phyloP scores from a whole-genome alignment of 345 rosid genomes.

The Citrus sinensis region DNA sequence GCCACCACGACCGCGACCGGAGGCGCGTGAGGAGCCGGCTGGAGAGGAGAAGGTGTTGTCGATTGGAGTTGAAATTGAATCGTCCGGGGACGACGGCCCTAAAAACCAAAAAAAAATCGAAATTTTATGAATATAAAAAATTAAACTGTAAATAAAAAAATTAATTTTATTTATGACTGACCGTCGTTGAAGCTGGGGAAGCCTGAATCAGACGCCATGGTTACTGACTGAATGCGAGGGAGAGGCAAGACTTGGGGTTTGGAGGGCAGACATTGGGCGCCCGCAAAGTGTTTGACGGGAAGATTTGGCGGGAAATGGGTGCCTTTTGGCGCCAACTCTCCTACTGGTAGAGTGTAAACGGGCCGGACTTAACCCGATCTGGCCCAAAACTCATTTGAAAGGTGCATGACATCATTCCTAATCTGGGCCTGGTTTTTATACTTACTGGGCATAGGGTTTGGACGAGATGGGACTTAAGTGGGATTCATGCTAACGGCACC shows the following conservation, averaged over 20 bases:
- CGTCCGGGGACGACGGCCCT: constrained; percentile 75
- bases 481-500: too few relatives aligned
- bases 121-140: background rate
- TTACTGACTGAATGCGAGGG: constrained; percentile 12
- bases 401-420: background rate
- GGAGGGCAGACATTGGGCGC: background rate
- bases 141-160: background rate
- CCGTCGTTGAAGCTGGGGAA: constrained; percentile 43
- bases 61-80: constrained; percentile 61
- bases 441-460: too few relatives aligned
- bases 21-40: background rate
- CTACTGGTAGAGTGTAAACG: background rate
- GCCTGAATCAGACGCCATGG: constrained; percentile 75
- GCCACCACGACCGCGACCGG: constrained; percentile 12
- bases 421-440: too few relatives aligned
- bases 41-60: constrained; percentile 64
- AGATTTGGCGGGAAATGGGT: constrained; percentile 40
- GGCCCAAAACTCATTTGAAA: background rate
- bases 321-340: constrained; percentile 51
- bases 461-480: too few relatives aligned
- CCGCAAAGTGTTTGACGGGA: constrained; percentile 8
- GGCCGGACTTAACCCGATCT: background rate
- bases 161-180: background rate
- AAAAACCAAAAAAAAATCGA: background rate
- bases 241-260: background rate